Evolutionary conservation across 306 rosid genomes (phyloP), one percentile per base, ranked within the genome.

Genomic region (Gastrolobium bilobum): DNA sequence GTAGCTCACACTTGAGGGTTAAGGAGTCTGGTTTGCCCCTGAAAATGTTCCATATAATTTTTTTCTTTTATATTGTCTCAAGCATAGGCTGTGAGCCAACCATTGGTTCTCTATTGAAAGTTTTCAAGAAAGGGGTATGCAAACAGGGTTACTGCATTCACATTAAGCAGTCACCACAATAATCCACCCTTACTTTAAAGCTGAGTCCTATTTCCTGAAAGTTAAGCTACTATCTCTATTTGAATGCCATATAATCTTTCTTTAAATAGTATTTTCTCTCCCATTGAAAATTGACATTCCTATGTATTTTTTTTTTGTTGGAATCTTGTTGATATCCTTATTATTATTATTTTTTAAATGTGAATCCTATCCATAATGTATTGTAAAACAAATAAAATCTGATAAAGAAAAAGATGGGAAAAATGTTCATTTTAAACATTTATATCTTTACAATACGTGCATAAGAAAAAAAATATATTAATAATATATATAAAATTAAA

Each of bases 11-110:
- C 26, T 38, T 9, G 44, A 64, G 48, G 59, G 43, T 59, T 6
- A 38, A 34, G n/a, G 35, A 42, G 29, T 48, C 14, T 56, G 50
- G 46, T 76, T 66, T 13, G 68, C 46, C 54, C 61, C 39, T 53
- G 60, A 33, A 61, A 66, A 68, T 33, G 46, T 20, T 62, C 73
- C 43, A 81, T 11, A 57, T 5, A 44, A 51, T 8, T 76, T 11
- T 72, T 39, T 6, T 34, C 6, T 39, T 31, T 34, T 73, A 26
- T 59, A 48, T 73, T 44, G 13, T 43, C 43, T 59, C 35, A 13
- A 29, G 52, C 64, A 40, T 43, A 80, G 26, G 33, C 26, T 43
- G 34, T 35, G 79, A 82, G 66, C 43, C 78, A 51, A 20, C 4
- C 30, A 53, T 62, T 63, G 6, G 59, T 53, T 52, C 46, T 35